Evolutionary conservation across 768 basidiomycete species (phyloP).

Genomic region (Lanmaoa pseudosensibilis): DNA sequence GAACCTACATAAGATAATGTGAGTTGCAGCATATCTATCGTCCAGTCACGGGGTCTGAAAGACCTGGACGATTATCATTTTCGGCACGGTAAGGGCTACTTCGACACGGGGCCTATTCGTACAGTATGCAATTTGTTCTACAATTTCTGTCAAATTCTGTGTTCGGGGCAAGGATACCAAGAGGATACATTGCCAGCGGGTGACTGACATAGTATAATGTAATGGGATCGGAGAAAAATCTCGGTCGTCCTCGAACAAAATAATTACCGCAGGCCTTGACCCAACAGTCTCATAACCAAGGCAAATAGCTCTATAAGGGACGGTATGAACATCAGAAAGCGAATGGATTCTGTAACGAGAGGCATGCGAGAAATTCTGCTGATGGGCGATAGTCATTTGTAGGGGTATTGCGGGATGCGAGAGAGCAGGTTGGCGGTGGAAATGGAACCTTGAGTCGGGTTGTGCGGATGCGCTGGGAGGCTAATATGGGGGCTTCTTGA

Average conservation of each 20-base stretch:
- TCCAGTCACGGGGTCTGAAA: too few relatives aligned
- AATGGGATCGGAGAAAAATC: background rate
- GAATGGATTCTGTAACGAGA: background rate
- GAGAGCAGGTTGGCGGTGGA: background rate
- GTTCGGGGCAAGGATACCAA: background rate
- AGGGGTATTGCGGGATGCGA: background rate
- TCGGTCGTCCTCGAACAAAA: background rate
- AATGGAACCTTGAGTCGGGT: background rate
- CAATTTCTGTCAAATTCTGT: background rate
- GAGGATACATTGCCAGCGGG: background rate
- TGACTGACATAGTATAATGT: background rate
- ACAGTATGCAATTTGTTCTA: background rate
- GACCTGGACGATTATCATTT: background rate
- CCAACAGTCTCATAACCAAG: background rate
- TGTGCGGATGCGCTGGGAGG: background rate
- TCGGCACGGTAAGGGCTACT: background rate
- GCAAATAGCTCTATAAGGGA: background rate
- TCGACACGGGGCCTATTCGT: background rate
- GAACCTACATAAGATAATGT: background rate
- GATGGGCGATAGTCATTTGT: background rate
- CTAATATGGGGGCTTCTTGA: conserved; percentile 56
- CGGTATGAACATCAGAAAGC: background rate
- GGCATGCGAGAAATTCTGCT: background rate
- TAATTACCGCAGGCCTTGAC: background rate
- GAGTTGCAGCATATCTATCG: background rate